A percentile compares a stretch with the other conserved stretches of the same genome.
Conservation (phyloP, 73 alveolate genomes). For the Tetrahymena elliotti region DNA sequence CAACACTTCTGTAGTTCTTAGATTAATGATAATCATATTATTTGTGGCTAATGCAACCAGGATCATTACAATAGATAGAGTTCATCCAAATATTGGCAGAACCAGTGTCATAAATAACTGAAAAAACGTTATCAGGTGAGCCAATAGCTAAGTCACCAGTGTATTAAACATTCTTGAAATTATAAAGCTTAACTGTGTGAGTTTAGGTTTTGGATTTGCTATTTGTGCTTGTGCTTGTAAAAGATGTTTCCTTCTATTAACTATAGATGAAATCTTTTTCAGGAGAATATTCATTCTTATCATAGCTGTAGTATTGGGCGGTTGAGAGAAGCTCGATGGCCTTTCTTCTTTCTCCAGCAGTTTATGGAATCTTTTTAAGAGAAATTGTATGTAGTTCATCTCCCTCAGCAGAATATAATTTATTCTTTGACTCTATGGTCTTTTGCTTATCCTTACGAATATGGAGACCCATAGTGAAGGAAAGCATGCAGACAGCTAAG, state of each 20-base stretch:
- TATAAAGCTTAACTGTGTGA: conserved; percentile 19
- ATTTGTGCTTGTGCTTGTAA: not conserved
- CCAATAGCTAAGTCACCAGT: conserved; percentile 60
- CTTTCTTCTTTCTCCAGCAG: not conserved
- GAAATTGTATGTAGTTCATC: not conserved
- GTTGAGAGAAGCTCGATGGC: not conserved
- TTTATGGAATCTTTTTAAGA: not conserved
- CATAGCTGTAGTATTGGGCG: not conserved
- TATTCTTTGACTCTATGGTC: not conserved
- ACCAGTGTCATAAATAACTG: conserved; percentile 79
- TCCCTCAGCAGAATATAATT: not conserved
- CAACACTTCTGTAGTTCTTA: conserved; percentile 14
- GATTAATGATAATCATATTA: conserved; percentile 45
- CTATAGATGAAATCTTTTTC: not conserved
- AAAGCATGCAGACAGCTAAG: not conserved
- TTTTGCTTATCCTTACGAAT: not conserved
- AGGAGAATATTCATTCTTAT: not conserved
- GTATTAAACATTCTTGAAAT: conserved; percentile 26
- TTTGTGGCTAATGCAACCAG: conserved; percentile 42
- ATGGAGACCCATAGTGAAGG: not conserved
- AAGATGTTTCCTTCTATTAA: not conserved
- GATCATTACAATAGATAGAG: conserved; percentile 49
- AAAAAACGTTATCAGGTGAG: conserved; percentile 44
- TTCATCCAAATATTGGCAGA: conserved; percentile 59
- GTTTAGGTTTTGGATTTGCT: not conserved